Base-by-base conservation (phyloP, 2,329 filamentous ascomycete species). In the Pleoardoris graminearum region DNA sequence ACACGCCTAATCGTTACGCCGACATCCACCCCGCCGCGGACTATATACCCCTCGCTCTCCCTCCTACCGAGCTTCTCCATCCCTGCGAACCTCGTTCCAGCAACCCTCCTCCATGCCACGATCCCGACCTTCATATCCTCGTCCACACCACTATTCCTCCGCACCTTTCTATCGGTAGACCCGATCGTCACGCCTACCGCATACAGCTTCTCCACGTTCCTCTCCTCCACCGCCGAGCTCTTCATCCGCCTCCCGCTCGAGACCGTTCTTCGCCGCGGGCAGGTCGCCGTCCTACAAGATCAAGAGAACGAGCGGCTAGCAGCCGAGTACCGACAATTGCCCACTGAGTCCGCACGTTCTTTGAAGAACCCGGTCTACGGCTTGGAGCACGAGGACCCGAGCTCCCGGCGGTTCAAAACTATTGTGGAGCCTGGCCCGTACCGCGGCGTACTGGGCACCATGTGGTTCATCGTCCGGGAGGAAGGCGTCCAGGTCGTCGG, bases 231-330 rank as follows among this genome's bases (percentile, higher is more conserved):
- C 0, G 80, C 85, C 2, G 92, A 96, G 43, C 83, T 97, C 27
- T 89, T 94, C 64, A 75, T 96, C 60, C 92, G 93, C 67, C 84
- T 97, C 11, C 94, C 94, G 0, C 79, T 97, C 4, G 94, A 99
- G 75, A 97, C 93, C 0, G 89, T 96, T 14, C 82, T 97, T 7
- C 87, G 94, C 42, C 85, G 94, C 54, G 93, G 90, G 4, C 94
- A 99, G 73, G 87, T 94, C 53, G 80, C 86, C 1, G 85, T 91
- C 1, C 65, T 75, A 0, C 66, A 72, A 51, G 71, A 73, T 38
- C 58, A 70, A 55, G 70, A 71, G 37, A 67, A 63, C 46, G 59
- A 63, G 39, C 66, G 68, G 11, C 50, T 71, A 4, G 51, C 62
- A 16, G 50, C 58, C 7, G 56, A 64, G 8, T 69, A 71, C 57